Evolutionary conservation across 352 stramenopile genomes (phyloP), one percentile per base, ranked within the genome.

Genomic region (Blastocystis sp.): DNA sequence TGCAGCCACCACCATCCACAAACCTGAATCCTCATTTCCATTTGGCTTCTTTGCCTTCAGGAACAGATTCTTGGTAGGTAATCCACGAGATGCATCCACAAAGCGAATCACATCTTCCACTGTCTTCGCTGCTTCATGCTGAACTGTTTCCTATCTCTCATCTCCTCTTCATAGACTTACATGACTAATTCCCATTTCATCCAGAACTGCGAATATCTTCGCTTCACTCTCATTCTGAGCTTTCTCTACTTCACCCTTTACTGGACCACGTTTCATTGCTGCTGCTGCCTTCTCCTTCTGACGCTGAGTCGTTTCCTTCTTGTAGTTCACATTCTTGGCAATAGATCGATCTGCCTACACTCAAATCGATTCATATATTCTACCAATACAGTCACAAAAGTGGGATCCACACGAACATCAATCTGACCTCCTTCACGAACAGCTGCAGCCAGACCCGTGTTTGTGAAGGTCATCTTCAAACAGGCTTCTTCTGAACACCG

Each of bases 11-110:
- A 86, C 75, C 61, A 86, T 75, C 37, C 52, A 86, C 61, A 86
- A 51, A n/a, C 75, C 75, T 4, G 57, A 51, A 37, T 80, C 67
- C 37, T 49, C 32, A 7, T 6, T 12, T 11, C 52, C 75, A 51
- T 86, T 59, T 5, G 75, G 51, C 39, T 86, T 86, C 52, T 86
- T 86, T 14, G 75, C 75, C 75, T 86, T 86, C 57, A 86, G 51
- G 75, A 86, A 86, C 7, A 86, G 75, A 39, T 86, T 86, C 52
- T 86, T 86, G 4, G 75, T 86, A 1, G 75, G 75, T 27, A 86
- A 46, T 57, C 57, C 57, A 19, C 21, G 37, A 1, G 11, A 14
- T 35, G 21, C 35, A 27, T 66, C 43, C 32, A 86, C 75, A 51
- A 39, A 86, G 2, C 19, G 7, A n/a, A 86, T 51, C 61, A 86